Evolutionary conservation across 805 yeast genomes (phyloP).

Genomic region (Candida parachauliodes): DNA sequence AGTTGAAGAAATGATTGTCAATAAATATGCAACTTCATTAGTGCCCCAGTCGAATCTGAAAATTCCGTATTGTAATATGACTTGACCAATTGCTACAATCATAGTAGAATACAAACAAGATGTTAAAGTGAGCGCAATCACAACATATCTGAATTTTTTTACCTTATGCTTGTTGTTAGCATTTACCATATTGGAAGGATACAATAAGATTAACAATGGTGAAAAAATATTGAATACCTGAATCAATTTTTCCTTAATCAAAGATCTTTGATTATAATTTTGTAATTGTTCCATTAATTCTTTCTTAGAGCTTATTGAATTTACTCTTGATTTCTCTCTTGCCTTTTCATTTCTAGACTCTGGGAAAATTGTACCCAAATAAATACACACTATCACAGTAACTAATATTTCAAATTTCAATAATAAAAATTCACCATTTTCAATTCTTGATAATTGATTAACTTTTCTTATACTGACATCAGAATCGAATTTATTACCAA

Average conservation of each 20-base stretch:
- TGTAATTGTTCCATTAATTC: neutral
- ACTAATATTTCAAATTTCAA: constrained; percentile 21
- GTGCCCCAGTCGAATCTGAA: constrained; percentile 51
- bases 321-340: constrained; percentile 29
- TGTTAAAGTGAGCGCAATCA: constrained; percentile 39
- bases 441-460: constrained; percentile 3
- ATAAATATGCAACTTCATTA: constrained; percentile 46
- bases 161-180: constrained; percentile 11
- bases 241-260: neutral
- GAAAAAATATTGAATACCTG: constrained; percentile 17
- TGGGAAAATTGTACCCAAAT: constrained; percentile 34
- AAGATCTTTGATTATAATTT: neutral
- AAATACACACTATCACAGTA: constrained; percentile 24
- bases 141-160: constrained; percentile 22
- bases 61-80: constrained; percentile 49
- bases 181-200: constrained; percentile 33
- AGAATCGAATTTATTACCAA: neutral
- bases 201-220: constrained; percentile 52
- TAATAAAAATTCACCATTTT: constrained; percentile 5
- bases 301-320: constrained; percentile 6
- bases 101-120: constrained; percentile 33
- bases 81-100: constrained; percentile 31
- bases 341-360: constrained; percentile 59
- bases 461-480: neutral
- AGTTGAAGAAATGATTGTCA: constrained; percentile 40